Conservation (phyloP, 352 stramenopile genomes). For the Globisporangium takayamanum region DNA sequence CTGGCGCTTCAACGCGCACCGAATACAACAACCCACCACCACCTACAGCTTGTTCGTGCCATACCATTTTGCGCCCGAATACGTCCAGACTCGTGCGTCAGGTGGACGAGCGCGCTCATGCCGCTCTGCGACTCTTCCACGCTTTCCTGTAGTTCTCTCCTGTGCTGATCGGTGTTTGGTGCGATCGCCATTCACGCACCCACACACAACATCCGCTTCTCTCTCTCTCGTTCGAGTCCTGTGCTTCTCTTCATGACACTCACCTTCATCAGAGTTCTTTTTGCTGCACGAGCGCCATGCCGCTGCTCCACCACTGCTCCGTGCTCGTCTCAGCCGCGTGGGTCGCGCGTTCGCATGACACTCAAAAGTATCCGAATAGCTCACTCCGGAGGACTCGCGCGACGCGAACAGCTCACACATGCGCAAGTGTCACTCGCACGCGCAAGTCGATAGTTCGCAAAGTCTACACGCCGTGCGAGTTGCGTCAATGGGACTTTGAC, state of each 20-base stretch:
- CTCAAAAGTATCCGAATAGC: neutral
- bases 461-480: neutral
- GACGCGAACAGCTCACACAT: neutral
- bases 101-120: neutral
- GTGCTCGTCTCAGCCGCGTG: neutral
- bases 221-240: no score
- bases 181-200: no score
- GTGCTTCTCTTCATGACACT: no score
- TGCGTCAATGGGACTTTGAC: conserved; percentile 19
- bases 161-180: no score
- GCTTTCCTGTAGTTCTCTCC: neutral
- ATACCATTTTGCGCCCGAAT: neutral
- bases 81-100: neutral
- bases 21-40: neutral
- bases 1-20: no score
- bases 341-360: neutral
- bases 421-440: neutral
- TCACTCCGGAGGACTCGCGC: neutral
- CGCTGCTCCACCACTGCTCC: neutral
- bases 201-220: no score
- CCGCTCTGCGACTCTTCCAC: neutral
- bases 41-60: neutral
- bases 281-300: neutral
- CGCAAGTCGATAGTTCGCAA: neutral
- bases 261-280: neutral